Conservation (phyloP, 345 rosid genomes). For the Dipteronia sinensis region DNA sequence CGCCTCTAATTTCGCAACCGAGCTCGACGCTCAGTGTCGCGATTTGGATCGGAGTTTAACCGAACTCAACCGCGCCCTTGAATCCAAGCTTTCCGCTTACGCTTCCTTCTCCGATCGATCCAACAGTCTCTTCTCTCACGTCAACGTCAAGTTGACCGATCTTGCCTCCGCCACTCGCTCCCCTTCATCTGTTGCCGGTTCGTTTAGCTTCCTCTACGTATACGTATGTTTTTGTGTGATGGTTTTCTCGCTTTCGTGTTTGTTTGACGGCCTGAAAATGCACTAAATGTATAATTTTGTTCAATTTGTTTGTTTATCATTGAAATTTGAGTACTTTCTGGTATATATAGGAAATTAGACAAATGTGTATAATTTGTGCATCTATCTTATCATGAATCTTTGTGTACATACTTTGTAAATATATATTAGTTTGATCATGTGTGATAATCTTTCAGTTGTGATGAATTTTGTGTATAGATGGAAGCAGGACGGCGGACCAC, state of each 20-base stretch:
- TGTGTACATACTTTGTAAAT: neutral
- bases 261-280: slow-evolving; percentile 9
- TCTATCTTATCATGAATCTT: neutral
- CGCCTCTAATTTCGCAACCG: slow-evolving; percentile 53
- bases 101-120: slow-evolving; percentile 66
- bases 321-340: neutral
- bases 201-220: slow-evolving; percentile 2
- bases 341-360: neutral
- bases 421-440: neutral
- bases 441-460: neutral
- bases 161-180: slow-evolving; percentile 50
- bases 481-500: slow-evolving; percentile 38
- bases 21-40: slow-evolving; percentile 57
- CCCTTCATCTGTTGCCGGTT: slow-evolving; percentile 49
- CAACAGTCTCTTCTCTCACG: slow-evolving; percentile 36
- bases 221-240: neutral
- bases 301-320: neutral
- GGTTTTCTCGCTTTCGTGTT: neutral
- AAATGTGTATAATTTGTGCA: neutral
- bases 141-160: slow-evolving; percentile 50
- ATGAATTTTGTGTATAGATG: slow-evolving; percentile 33
- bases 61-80: slow-evolving; percentile 58
- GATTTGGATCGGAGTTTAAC: slow-evolving; percentile 56
- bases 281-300: neutral
- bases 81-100: slow-evolving; percentile 53